Evolutionary conservation across 2,329 filamentous ascomycete species (phyloP), one percentile per base, ranked within the genome.

Genomic region (Elsinoe arachidis): DNA sequence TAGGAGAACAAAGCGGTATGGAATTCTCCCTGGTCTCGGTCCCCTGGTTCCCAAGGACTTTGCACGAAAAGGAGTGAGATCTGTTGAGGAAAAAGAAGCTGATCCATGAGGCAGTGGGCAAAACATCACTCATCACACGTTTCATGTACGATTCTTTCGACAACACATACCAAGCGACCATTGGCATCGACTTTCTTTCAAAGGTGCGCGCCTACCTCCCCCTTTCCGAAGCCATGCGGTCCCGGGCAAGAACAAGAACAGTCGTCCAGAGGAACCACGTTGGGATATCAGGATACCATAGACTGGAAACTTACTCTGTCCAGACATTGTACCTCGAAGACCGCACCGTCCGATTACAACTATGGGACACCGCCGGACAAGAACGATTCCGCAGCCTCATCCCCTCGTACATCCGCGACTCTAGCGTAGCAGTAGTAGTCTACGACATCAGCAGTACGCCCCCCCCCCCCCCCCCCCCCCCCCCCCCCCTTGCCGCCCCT

Each of bases 61-160:
- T 30, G 4, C 4, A 30, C 26, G 7, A 30, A 30, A 30, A 30
- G 26, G 26, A 39, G 15, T 26, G 17, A 26, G 21, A 12, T 12
- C 11, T 30, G 9, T 26, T 46, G 19, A 26, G 9, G 41, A 46
- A 23, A 46, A 46, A 17, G 73, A 26, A 30, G 17, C 49, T 61
- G 57, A 52, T 49, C 17, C 51, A 62, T 17, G 19, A 19, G 23
- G 26, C 72, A 97, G 93, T 99, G 67, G 93, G 93, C 71, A 99
- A 99, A 79, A 99, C 93, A 33, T 99, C 93, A 61, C 78, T 99
- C 67, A 99, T 99, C 73, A 99, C 93, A 64, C 86, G 93, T 63
- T 99, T 99, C 80, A 99, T 99, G 93, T 99, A 99, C 80, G 93
- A 99, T 76, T 97, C 93, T 49, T 99, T 99, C 79, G 93, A 99